Base-by-base conservation (phyloP, 352 stramenopile species). In the Lagenidium giganteum region DNA sequence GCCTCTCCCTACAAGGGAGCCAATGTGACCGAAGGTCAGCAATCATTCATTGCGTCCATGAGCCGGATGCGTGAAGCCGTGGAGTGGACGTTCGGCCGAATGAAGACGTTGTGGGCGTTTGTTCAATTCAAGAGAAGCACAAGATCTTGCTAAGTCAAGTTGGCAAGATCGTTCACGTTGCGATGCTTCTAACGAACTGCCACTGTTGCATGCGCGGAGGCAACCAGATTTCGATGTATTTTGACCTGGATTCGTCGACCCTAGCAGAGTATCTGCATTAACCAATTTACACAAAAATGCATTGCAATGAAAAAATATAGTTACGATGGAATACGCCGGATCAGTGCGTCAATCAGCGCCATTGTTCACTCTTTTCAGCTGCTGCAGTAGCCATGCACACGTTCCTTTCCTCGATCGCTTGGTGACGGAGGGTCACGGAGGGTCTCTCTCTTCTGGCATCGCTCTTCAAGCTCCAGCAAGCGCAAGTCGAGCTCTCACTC, bases 111-210 rank as follows among this genome's bases (percentile, higher is more conserved):
- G 23, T 56, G 52, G 52, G 22, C 17, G 32, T 41, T 38, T 23
- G 45, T 59, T 18, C 39, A 42, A 17, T 48, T 37, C 43, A 54
- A 49, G 22, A 38, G 3, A 53, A 45, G 14, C 34, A 37, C 4
- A 21, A 39, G 29, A 28, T 49, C 24, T 23, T 45, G 7, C 33
- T 34, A 4, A 43, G 26, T 12, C 32, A 20, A 5, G 40, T 57
- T 21, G 49, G 29, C 14, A 17, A 46, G 25, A 12, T 48, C 14
- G 43, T 57, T 5, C 3, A 16, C 6, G 18, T 51, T 3, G 32
- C 33, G 8, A 57, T 51, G 49, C 34, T 57, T 5, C 23, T 57
- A 2, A 47, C 49, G 0, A 57, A 51, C 30, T 57, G 49, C 22
- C 33, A 51, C 21, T 38, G 20, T 4, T 57, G 49, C 24, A 23